A percentile compares a stretch with the other conserved stretches of the same genome.
Conservation (phyloP, 345 rosid species). For the Schrenkiella parvula region DNA sequence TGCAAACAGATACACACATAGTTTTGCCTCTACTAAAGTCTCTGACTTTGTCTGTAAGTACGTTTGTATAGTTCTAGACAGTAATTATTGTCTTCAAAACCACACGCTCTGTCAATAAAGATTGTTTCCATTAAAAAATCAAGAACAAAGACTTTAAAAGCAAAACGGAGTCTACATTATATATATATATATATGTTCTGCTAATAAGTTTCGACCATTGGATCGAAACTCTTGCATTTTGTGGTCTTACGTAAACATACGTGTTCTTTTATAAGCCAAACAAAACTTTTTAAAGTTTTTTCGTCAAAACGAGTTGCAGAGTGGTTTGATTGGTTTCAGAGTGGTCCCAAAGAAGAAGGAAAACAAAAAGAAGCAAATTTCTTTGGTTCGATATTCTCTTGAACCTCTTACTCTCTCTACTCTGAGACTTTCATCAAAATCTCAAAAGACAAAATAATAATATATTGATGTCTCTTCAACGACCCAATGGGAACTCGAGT, state of each 20-base stretch:
- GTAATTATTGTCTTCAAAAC: slow-evolving; percentile 15
- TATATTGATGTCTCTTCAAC: slow-evolving; percentile 35
- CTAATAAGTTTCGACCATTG: slow-evolving; percentile 2
- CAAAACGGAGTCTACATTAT: not conserved
- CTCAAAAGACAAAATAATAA: slow-evolving; percentile 10
- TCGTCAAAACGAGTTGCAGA: slow-evolving; percentile 15
- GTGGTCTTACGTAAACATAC: slow-evolving; percentile 26
- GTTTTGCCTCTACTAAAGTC: not conserved
- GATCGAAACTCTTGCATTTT: slow-evolving; percentile 14
- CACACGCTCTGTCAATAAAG: slow-evolving; percentile 18
- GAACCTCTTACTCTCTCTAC: not conserved
- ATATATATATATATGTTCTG: not conserved
- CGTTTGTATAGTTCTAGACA: slow-evolving; percentile 11
- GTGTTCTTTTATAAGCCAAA: slow-evolving; percentile 33
- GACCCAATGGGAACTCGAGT: slow-evolving; percentile 27
- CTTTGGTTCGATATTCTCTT: slow-evolving; percentile 18
- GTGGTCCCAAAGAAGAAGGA: slow-evolving; percentile 15
- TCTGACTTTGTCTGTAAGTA: slow-evolving; percentile 24
- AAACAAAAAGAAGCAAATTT: not conserved
- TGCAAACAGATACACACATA: slow-evolving; percentile 10
- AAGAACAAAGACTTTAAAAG: slow-evolving; percentile 9
- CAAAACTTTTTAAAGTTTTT: not conserved
- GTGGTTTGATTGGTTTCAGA: not conserved
- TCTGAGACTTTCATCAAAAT: not conserved
- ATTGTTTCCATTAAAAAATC: slow-evolving; percentile 4